These are phyloP conservation scores for Xylaria acuta DNA, from an alignment of 495 filamentous ascomycete genomes.

Conservation along the genomic window DNA sequence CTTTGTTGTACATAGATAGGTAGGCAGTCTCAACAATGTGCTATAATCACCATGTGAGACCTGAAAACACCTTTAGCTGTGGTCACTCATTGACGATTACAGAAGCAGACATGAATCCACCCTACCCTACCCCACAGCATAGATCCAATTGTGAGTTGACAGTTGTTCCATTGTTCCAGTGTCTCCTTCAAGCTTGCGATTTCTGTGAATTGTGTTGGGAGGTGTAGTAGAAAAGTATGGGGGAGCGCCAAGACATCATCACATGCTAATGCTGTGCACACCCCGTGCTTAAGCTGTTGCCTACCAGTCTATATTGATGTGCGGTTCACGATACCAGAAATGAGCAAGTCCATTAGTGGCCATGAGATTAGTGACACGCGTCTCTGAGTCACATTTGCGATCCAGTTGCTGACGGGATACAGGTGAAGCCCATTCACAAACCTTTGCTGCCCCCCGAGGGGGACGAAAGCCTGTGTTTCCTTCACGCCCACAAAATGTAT, in stretches of 20 bases:
- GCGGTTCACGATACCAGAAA: constrained; percentile 1
- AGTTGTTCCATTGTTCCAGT: constrained; percentile 13
- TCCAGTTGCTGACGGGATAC: neutral
- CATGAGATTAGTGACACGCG: neutral
- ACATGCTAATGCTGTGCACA: constrained; percentile 21
- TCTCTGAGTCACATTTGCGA: neutral
- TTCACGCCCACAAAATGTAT: neutral
- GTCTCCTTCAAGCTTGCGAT: constrained; percentile 1
- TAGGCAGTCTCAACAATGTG: neutral
- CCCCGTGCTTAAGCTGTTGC: constrained; percentile 10
- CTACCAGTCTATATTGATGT: neutral
- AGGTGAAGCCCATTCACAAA: neutral
- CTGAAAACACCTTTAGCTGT: neutral
- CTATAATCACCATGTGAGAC: neutral
- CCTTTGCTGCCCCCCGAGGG: neutral
- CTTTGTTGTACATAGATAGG: neutral
- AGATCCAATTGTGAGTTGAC: constrained; percentile 6
- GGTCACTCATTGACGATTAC: neutral
- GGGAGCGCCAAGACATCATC: constrained; percentile 11
- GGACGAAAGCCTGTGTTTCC: neutral
- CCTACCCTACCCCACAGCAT: neutral
- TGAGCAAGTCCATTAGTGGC: neutral
- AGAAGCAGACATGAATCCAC: neutral
- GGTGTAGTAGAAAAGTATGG: neutral
- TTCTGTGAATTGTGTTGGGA: neutral